These are phyloP conservation scores for Lumnitzera racemosa DNA, from an alignment of 345 rosid species.

Conservation along the genomic window DNA sequence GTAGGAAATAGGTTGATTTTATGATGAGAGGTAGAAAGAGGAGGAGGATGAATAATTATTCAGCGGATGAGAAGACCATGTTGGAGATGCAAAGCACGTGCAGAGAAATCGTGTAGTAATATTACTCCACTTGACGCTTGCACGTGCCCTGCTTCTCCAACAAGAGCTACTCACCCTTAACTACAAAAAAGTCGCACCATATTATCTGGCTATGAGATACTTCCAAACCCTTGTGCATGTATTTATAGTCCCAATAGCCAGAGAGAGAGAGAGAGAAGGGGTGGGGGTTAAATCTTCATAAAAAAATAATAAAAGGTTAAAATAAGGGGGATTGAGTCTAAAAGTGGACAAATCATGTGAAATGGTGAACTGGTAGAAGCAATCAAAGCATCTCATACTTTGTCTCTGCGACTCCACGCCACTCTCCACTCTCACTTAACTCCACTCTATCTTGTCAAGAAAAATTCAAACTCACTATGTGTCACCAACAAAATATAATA, in stretches of 20 bases:
- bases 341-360: constrained; percentile 32
- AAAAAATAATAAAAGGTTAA: constrained; percentile 12
- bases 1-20: too few relatives aligned
- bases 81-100: constrained; percentile 99
- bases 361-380: too few relatives aligned
- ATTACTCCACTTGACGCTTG: constrained; percentile 21
- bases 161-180: constrained; percentile 62
- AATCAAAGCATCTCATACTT: too few relatives aligned
- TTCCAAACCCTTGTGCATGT: background rate
- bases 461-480: too few relatives aligned
- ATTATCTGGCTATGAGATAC: background rate
- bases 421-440: too few relatives aligned
- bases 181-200: background rate
- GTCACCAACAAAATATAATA: too few relatives aligned
- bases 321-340: constrained; percentile 40
- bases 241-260: constrained; percentile 21
- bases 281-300: constrained; percentile 3
- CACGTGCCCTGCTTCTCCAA: constrained; percentile 99
- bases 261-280: constrained; percentile 17
- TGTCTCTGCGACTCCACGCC: too few relatives aligned
- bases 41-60: too few relatives aligned
- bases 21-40: too few relatives aligned
- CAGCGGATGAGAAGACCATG: constrained; percentile 41
- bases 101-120: constrained; percentile 17
- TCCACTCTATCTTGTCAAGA: too few relatives aligned